Evolutionary conservation across 2,329 filamentous ascomycete species (phyloP).

Genomic region (Ophiocordyceps camponoti-floridani): DNA sequence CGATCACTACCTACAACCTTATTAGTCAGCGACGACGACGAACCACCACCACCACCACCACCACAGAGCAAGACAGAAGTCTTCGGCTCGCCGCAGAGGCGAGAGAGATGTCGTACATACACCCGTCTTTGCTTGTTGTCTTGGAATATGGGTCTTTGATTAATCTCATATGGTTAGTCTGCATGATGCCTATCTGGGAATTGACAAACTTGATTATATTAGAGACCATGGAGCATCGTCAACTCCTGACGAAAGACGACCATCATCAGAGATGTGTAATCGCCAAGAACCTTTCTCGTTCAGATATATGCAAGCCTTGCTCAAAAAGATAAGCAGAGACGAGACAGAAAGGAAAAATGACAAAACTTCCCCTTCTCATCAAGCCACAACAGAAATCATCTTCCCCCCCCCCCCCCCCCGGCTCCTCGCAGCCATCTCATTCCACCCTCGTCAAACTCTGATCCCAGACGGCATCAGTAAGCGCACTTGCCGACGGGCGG

Average conservation of each 20-base stretch:
- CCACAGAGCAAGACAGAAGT: background rate
- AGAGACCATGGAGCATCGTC: too few species aligned
- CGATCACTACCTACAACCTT: too few species aligned
- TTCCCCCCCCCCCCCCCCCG: background rate
- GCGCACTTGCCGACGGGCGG: slow-evolving; percentile 17
- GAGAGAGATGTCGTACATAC: background rate
- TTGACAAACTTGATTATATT: too few species aligned
- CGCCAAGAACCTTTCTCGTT: background rate
- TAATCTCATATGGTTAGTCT: too few species aligned
- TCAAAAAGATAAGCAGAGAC: background rate
- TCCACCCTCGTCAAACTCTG: background rate
- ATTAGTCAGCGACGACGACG: background rate
- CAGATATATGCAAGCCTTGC: background rate
- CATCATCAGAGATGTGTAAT: background rate
- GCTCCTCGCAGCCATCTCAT: background rate
- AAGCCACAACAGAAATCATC: background rate
- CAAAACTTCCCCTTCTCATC: too few species aligned
- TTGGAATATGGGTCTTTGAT: too few species aligned
- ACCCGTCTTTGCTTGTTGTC: too few species aligned
- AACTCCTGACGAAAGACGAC: background rate
- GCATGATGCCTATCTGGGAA: background rate
- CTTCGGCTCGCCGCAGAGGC: background rate
- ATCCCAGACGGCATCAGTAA: too few species aligned
- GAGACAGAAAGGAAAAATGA: background rate
- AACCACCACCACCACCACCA: background rate